phyloP scores from a whole-genome alignment of 116 monocot species.

The Dioscorea cayenensis region DNA sequence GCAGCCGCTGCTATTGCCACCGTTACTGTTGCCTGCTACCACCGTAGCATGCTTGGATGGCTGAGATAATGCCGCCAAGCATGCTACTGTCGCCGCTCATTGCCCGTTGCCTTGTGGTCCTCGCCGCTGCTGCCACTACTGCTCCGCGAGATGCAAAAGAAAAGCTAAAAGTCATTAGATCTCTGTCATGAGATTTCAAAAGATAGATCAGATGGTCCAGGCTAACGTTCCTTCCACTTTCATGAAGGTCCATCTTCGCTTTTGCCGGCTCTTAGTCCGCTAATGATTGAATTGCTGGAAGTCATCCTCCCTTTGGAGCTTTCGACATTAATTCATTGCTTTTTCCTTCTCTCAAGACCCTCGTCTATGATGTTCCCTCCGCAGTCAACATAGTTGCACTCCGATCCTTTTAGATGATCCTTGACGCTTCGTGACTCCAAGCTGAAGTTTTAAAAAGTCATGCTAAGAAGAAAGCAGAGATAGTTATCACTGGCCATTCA shows the following conservation, averaged over 20 bases:
- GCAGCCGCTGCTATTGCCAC: too few relatives aligned
- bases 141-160: too few relatives aligned
- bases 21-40: too few relatives aligned
- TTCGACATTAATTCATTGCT: slow-evolving; percentile 22
- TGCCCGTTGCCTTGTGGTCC: too few relatives aligned
- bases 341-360: slow-evolving; percentile 45
- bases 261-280: slow-evolving; percentile 40
- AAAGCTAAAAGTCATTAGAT: too few relatives aligned
- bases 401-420: slow-evolving; percentile 24
- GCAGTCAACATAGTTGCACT: slow-evolving; percentile 31
- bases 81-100: too few relatives aligned
- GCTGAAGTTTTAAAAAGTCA: slow-evolving; percentile 31
- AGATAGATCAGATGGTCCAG: too few relatives aligned
- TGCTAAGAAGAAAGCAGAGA: slow-evolving; percentile 23
- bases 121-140: too few relatives aligned
- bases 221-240: too few relatives aligned
- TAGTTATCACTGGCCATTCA: slow-evolving; percentile 55
- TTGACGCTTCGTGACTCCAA: slow-evolving; percentile 15
- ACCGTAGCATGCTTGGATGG: too few relatives aligned
- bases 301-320: slow-evolving; percentile 26
- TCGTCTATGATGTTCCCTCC: slow-evolving; percentile 17
- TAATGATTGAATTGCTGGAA: slow-evolving; percentile 24
- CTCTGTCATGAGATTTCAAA: too few relatives aligned
- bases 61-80: too few relatives aligned
- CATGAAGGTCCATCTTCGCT: slow-evolving; percentile 31